Conservation (phyloP, 352 stramenopile species). For the Globisporangium acanthophoron region DNA sequence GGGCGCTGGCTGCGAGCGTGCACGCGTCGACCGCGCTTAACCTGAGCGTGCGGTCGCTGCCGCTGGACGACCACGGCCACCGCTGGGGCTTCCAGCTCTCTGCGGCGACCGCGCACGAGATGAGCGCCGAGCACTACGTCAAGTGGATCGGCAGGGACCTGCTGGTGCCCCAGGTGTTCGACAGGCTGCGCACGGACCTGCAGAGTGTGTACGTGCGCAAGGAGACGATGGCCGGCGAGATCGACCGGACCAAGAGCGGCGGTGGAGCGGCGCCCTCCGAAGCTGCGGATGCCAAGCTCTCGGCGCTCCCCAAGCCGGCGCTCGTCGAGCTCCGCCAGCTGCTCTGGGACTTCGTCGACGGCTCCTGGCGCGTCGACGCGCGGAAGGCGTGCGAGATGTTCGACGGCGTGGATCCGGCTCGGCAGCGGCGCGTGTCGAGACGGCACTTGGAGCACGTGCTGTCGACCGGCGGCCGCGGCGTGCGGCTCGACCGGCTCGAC, state of each 20-base stretch:
- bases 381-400: slow-evolving; percentile 23
- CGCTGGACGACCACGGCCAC: slow-evolving; percentile 54
- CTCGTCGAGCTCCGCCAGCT: slow-evolving; percentile 35
- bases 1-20: slow-evolving; percentile 17
- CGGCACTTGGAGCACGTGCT: slow-evolving; percentile 37
- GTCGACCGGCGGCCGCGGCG: slow-evolving; percentile 17
- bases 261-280: too few species aligned
- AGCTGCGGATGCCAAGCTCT: background rate
- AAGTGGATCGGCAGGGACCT: slow-evolving; percentile 57
- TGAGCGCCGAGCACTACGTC: slow-evolving; percentile 47
- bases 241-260: slow-evolving; percentile 12
- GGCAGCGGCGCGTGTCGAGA: slow-evolving; percentile 23
- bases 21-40: slow-evolving; percentile 27
- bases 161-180: slow-evolving; percentile 20
- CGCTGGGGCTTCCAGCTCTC: slow-evolving; percentile 51
- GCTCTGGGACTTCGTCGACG: slow-evolving; percentile 47
- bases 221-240: slow-evolving; percentile 27
- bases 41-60: slow-evolving; percentile 24
- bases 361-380: slow-evolving; percentile 40
- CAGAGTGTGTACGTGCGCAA: slow-evolving; percentile 51
- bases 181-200: slow-evolving; percentile 49
- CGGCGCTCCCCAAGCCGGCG: slow-evolving; percentile 15
- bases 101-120: slow-evolving; percentile 32
- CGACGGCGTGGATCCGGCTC: slow-evolving; percentile 19
- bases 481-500: slow-evolving; percentile 28